Evolutionary conservation across 2,329 filamentous ascomycete genomes (phyloP).

Genomic region (Monosporascus sp.): DNA sequence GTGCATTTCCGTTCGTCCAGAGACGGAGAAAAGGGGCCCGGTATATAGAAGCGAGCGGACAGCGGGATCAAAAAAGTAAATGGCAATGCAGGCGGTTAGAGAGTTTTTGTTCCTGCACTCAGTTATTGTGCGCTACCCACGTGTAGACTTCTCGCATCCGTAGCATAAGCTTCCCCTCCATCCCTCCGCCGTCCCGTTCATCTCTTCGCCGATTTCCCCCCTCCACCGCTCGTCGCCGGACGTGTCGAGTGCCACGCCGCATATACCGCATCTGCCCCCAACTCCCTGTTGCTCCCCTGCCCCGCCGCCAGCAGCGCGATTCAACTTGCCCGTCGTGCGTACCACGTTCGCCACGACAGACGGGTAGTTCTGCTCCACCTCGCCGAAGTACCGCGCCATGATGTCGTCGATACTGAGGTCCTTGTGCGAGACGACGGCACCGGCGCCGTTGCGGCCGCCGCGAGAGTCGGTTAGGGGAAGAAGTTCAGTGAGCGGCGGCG

Average conservation of each 20-base stretch:
- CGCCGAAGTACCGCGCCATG: constrained; percentile 82
- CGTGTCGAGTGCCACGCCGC: constrained; percentile 60
- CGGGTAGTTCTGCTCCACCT: constrained; percentile 79
- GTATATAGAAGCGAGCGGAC: not conserved
- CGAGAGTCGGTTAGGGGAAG: constrained; percentile 30
- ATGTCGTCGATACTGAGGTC: constrained; percentile 87
- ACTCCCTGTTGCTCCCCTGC: constrained; percentile 3
- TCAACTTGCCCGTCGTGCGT: constrained; percentile 78
- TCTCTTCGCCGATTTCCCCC: constrained; percentile 50
- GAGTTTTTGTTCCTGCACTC: too few relatives aligned
- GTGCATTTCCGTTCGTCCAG: too few relatives aligned
- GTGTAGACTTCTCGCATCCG: constrained; percentile 64
- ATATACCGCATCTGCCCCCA: constrained; percentile 55
- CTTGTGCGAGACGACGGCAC: constrained; percentile 56
- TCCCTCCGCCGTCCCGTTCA: constrained; percentile 6
- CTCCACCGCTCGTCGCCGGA: constrained; percentile 59
- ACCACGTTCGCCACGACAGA: constrained; percentile 95
- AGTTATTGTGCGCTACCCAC: constrained; percentile 32
- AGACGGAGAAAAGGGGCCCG: too few relatives aligned
- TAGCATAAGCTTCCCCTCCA: constrained; percentile 52
- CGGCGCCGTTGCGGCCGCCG: constrained; percentile 18
- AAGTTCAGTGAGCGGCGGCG: constrained; percentile 46
- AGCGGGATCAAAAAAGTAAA: not conserved
- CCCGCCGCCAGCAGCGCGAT: constrained; percentile 29
- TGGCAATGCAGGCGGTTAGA: not conserved